Base-by-base conservation (phyloP, 768 basidiomycete species). In the Russula dissimulans region DNA sequence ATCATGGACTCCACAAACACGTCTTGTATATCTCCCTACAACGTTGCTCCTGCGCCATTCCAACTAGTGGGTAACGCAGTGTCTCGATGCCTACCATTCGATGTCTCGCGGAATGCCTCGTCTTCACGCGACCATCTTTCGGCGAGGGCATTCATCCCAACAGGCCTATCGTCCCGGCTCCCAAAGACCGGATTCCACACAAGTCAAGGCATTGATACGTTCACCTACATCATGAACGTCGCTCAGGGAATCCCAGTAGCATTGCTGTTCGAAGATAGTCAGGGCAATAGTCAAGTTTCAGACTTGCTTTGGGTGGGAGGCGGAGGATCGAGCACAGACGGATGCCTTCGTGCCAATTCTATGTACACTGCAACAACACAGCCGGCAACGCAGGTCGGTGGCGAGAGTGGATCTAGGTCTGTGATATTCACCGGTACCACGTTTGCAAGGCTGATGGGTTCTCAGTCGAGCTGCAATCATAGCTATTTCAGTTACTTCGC, bases 1-100 rank as follows among this genome's bases (percentile, higher is more conserved):
- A 75, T 85, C 15, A 67, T 74, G 4, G 69, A 76, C 18, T 80
- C 79, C 22, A 66, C 68, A 57, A 72, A 78, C 63, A 67, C 71
- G 0, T 70, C 78, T 3, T 84, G 83, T 64, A 67, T 83, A 15
- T 65, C 71, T 8, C 54, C 59, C 10, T 32, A 64, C 5, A 45
- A 51, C 12, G 48, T 58, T 14, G 54, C 59, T 10, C 44, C 63
- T 5, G 41, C 58, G 17, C 26, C 64, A 15, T 64, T 61, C 64
- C 84, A 74, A 66, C 65, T 68, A 5, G 41, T 81, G 38, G 58
- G 67, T 22, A 67, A 64, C 17, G 61, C 66, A 10, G 65, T 79
- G 17, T 66, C 72, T 2, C 82, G 85, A 68, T 85, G 83, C 70
- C 71, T 76, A 62, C 64, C 74, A 4, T 78, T 85, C 68, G 70